Percentiles rank a stretch among this genome's conserved stretches.
Evolutionary conservation across 176 grass and related monocot genomes (phyloP).

Genomic region (Triticum dicoccoides): DNA sequence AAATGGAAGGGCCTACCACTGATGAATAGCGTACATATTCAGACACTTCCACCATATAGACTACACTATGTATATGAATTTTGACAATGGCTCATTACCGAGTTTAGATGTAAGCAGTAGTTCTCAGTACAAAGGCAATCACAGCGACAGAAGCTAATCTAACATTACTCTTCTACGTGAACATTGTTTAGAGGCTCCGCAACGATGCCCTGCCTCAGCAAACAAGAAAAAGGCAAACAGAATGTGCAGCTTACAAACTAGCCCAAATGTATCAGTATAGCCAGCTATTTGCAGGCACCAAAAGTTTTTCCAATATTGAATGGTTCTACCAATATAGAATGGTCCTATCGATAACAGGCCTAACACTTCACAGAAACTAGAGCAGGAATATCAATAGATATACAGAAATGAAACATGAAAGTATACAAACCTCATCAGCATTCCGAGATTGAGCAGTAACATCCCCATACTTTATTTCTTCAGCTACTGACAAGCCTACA

Average conservation of each 20-base stretch:
- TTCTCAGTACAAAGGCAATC: slow-evolving; percentile 3
- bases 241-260: background rate
- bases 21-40: slow-evolving; percentile 22
- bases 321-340: background rate
- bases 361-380: slow-evolving; percentile 20
- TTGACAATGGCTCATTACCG: background rate
- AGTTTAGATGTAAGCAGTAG: background rate
- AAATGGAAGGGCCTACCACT: background rate
- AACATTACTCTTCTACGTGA: background rate
- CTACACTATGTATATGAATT: background rate
- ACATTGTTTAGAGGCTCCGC: background rate
- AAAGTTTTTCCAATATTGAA: background rate
- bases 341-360: background rate
- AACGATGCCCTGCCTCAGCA: background rate
- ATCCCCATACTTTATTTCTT: slow-evolving; percentile 71
- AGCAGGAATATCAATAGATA: background rate
- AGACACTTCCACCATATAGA: background rate
- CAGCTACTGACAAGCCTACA: slow-evolving; percentile 74
- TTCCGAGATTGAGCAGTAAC: slow-evolving; percentile 47
- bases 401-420: slow-evolving; percentile 20
- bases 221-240: background rate
- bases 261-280: background rate
- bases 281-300: slow-evolving; percentile 3
- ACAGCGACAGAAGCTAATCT: background rate
- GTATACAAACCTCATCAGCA: slow-evolving; percentile 60